Evolutionary conservation across 305 asterid genomes (phyloP).

Genomic region (Fraxinus baroniana): DNA sequence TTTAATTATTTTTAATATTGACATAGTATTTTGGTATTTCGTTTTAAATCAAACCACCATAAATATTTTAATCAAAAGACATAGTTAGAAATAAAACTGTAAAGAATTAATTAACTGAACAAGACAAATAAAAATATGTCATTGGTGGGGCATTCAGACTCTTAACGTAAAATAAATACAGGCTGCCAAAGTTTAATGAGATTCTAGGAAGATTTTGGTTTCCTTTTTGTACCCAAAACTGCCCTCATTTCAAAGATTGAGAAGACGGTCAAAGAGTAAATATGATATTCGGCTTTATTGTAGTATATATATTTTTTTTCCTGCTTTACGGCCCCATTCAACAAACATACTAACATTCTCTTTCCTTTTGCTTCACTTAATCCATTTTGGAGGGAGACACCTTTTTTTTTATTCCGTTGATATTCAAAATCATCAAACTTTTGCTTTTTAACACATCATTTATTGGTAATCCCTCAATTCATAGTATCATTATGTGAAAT

Average conservation of each 20-base stretch:
- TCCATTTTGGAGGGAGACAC: not conserved
- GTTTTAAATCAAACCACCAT: not conserved
- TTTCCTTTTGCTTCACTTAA: slow-evolving; percentile 6
- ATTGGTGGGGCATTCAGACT: not conserved
- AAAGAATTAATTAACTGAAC: not conserved
- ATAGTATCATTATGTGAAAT: not conserved
- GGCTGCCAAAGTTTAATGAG: not conserved
- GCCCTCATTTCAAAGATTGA: slow-evolving; percentile 20
- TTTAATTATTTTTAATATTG: not conserved
- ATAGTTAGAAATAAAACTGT: not conserved
- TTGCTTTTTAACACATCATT: not conserved
- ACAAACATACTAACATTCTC: not conserved
- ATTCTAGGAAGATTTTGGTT: not conserved
- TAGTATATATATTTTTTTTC: not conserved
- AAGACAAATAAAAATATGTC: not conserved
- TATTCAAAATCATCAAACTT: not conserved
- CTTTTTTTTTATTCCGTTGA: slow-evolving; percentile 2
- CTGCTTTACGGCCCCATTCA: slow-evolving; percentile 25
- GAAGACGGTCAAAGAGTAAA: slow-evolving; percentile 46
- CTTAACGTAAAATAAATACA: not conserved
- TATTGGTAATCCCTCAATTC: not conserved
- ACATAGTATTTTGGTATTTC: not conserved
- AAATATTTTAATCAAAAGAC: not conserved
- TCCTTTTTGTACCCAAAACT: not conserved
- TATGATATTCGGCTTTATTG: slow-evolving; percentile 28